Evolutionary conservation across 345 rosid genomes (phyloP).

Genomic region (Brassica carinata): DNA sequence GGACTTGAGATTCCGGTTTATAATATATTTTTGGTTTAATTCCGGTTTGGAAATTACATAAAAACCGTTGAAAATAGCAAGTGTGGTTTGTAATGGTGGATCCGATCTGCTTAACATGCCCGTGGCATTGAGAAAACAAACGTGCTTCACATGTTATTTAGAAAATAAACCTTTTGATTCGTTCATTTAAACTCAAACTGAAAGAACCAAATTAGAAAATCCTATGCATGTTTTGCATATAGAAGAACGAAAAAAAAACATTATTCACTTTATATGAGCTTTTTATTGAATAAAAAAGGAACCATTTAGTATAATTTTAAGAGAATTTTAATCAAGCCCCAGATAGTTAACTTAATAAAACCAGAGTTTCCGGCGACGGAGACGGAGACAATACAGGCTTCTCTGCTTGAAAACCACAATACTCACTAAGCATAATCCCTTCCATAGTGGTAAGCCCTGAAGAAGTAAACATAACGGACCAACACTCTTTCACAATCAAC

Average conservation of each 20-base stretch:
- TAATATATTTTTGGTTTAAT: neutral
- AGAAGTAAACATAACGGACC: slow-evolving; percentile 79
- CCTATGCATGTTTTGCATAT: neutral
- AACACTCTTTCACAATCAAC: slow-evolving; percentile 57
- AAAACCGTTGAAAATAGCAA: slow-evolving; percentile 4
- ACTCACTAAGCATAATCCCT: slow-evolving; percentile 59
- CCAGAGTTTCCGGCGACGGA: slow-evolving; percentile 26
- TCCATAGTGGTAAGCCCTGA: slow-evolving; percentile 66
- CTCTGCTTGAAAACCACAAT: slow-evolving; percentile 49
- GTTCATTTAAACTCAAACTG: neutral
- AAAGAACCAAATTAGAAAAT: neutral
- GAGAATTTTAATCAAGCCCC: slow-evolving; percentile 5
- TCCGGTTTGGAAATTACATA: neutral
- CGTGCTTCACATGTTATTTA: neutral
- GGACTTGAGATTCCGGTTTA: neutral
- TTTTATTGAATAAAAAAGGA: neutral
- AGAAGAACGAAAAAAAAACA: neutral
- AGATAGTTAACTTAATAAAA: neutral
- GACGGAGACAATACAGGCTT: slow-evolving; percentile 20
- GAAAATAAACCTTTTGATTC: neutral
- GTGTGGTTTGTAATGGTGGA: neutral
- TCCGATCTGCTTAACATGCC: neutral
- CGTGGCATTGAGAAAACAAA: neutral
- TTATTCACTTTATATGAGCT: neutral
- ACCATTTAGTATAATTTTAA: neutral